Percentiles rank a stretch among this genome's conserved stretches.
These are phyloP conservation scores for Ogataea thermomethanolica DNA, from an alignment of 805 yeast genomes.

Conservation along the genomic window DNA sequence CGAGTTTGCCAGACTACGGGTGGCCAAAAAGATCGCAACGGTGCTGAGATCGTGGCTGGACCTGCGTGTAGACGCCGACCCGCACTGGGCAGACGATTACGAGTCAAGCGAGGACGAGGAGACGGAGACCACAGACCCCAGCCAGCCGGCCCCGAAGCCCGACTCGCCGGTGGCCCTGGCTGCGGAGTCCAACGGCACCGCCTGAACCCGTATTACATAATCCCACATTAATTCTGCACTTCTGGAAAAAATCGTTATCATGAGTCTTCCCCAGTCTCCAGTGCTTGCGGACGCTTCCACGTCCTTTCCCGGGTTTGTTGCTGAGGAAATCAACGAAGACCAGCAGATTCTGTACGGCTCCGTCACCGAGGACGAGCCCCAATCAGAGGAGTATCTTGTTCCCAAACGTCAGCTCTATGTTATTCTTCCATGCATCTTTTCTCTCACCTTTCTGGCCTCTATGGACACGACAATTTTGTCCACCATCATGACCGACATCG, in stretches of 20 bases:
- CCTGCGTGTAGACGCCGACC: constrained; percentile 29
- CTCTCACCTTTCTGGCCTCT: constrained; percentile 57
- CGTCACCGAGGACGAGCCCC: not conserved
- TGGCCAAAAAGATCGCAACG: constrained; percentile 17
- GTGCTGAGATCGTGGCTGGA: constrained; percentile 28
- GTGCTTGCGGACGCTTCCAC: constrained; percentile 25
- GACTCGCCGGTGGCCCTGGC: constrained; percentile 3
- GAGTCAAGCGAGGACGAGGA: constrained; percentile 23
- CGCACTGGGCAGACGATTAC: constrained; percentile 27
- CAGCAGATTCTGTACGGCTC: constrained; percentile 7
- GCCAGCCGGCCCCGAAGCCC: constrained; percentile 44
- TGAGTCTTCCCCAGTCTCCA: constrained; percentile 3
- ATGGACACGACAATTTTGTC: constrained; percentile 67
- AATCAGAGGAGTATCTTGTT: constrained; percentile 25
- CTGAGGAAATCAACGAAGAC: constrained; percentile 16
- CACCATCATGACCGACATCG: constrained; percentile 60
- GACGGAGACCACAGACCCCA: constrained; percentile 43
- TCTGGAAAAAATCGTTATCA: not conserved
- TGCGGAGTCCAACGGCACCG: not conserved
- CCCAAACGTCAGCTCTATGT: constrained; percentile 29
- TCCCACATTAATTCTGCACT: not conserved
- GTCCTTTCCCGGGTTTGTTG: constrained; percentile 29
- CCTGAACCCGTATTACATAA: not conserved
- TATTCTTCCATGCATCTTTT: constrained; percentile 41
- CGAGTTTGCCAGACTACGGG: constrained; percentile 24